Base-by-base conservation (phyloP, 192 early-diverging fungal genomes). In the Chytriomyces hyalinus region DNA sequence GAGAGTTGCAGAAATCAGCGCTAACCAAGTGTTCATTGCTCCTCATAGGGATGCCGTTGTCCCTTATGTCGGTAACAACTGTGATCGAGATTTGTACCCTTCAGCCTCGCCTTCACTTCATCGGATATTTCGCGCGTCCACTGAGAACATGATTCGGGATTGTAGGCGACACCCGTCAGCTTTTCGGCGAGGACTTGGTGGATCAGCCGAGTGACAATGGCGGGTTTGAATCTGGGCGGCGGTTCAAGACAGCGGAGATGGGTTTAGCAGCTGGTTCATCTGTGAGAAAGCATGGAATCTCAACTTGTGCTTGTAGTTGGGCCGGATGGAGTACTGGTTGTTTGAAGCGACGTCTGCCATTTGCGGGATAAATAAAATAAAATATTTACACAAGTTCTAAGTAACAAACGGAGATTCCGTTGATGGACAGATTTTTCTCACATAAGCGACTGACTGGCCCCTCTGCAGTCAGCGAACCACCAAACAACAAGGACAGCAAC, bases 261-360 rank as follows among this genome's bases (percentile, higher is more conserved):
- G 24, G 0, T 46, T 24, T 76, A n/a, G 20, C 17, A 75, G 1
- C 7, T 6, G 50, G 6, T 4, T n/a, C 4, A 26, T 76, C 6
- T 22, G n/a, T 53, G 71, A 26, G 4, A 15, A 17, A 5, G 15
- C 65, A 11, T 63, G 10, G 48, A 28, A 22, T 53, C 17, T 53
- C 78, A 6, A 88, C 87, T 88, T 88, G 81, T 88, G 83, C 60
- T 88, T 88, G 76, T 82, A 88, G 81, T 88, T 88, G 20, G 87
- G 87, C 44, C 87, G 70, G 49, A 88, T 88, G n/a, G 70, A 73
- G 75, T 87, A 85, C 17, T 78, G 61, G 73, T 43, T 75, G 26
- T 57, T 57, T 57, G 13, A 20, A 57, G 53, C 53, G 65, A 44
- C n/a, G 50, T 57, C 53, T 13, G 53, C 53, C 53, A 57, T 57